phyloP scores from a whole-genome alignment of 176 grass and related monocot genomes.

The Cocos nucifera region DNA sequence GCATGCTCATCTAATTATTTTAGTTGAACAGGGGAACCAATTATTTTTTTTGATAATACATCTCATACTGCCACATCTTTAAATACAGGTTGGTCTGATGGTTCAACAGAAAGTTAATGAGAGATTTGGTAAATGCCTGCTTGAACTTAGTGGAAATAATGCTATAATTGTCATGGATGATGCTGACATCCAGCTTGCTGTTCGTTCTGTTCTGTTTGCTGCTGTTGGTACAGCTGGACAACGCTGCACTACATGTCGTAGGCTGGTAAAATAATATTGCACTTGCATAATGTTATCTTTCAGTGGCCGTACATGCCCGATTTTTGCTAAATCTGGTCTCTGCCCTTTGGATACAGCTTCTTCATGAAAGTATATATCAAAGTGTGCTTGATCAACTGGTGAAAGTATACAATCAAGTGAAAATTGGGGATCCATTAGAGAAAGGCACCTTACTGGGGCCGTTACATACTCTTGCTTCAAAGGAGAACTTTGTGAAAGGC shows the following conservation, averaged over 20 bases:
- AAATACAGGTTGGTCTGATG: slow-evolving; percentile 73
- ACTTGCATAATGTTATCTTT: too few relatives aligned
- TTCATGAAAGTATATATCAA: slow-evolving; percentile 86
- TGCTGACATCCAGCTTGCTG: slow-evolving; percentile 90
- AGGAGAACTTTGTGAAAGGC: slow-evolving; percentile 77
- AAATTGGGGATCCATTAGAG: slow-evolving; percentile 87
- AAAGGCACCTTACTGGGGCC: slow-evolving; percentile 89
- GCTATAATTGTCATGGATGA: slow-evolving; percentile 99
- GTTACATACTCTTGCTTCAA: slow-evolving; percentile 78
- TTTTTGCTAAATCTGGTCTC: too few relatives aligned
- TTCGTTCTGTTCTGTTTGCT: slow-evolving; percentile 91
- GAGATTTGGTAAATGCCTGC: slow-evolving; percentile 92
- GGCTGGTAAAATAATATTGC: slow-evolving; percentile 48
- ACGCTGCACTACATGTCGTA: slow-evolving; percentile 92
- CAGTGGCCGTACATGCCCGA: too few relatives aligned
- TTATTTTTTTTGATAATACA: background rate
- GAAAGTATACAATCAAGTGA: slow-evolving; percentile 95
- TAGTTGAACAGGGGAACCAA: too few relatives aligned
- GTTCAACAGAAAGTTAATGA: slow-evolving; percentile 70
- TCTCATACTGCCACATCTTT: slow-evolving; percentile 6
- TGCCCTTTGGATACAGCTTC: slow-evolving; percentile 41
- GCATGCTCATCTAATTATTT: too few relatives aligned
- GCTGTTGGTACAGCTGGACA: slow-evolving; percentile 98
- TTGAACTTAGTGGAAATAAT: slow-evolving; percentile 99
- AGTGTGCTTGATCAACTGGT: slow-evolving; percentile 81